These are phyloP conservation scores for Arthromyces matolae DNA, from an alignment of 768 basidiomycete species.

Conservation along the genomic window DNA sequence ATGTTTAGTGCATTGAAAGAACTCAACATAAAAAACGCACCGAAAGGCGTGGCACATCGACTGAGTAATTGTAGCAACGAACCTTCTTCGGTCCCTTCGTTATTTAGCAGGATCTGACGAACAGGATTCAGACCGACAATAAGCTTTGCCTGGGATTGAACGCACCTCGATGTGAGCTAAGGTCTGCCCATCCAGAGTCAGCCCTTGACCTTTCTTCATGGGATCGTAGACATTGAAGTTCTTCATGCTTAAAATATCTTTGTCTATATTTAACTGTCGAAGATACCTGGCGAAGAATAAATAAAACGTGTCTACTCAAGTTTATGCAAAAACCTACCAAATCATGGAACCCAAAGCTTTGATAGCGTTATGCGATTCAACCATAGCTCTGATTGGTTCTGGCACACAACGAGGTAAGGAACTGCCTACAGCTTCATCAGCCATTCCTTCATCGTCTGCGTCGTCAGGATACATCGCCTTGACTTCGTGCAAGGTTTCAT, in stretches of 20 bases:
- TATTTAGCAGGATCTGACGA: conserved; percentile 77
- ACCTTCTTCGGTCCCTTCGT: conserved; percentile 90
- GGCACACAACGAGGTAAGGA: conserved; percentile 52
- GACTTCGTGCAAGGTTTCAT: conserved; percentile 65
- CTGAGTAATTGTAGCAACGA: conserved; percentile 79
- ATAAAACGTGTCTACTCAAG: conserved; percentile 16
- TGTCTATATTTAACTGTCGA: conserved; percentile 91
- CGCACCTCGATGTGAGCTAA: conserved; percentile 89
- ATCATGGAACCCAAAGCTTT: conserved; percentile 90
- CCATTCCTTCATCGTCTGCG: conserved; percentile 37
- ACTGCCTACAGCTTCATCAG: conserved; percentile 41
- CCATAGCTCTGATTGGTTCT: conserved; percentile 70
- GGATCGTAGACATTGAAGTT: conserved; percentile 99
- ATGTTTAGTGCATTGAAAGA: conserved; percentile 4
- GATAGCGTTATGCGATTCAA: conserved; percentile 61
- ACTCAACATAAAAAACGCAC: conserved; percentile 35
- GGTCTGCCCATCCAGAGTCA: conserved; percentile 92
- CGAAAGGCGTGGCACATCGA: conserved; percentile 89
- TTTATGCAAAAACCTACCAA: conserved; percentile 50
- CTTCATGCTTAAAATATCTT: conserved; percentile 90
- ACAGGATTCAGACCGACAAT: not conserved
- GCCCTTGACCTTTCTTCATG: conserved; percentile 81
- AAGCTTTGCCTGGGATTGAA: not conserved
- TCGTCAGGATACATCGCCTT: conserved; percentile 56
- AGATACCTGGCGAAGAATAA: conserved; percentile 55